Conservation (phyloP, 2,329 filamentous ascomycete genomes). For the Lasiodiplodia hormozganensis region DNA sequence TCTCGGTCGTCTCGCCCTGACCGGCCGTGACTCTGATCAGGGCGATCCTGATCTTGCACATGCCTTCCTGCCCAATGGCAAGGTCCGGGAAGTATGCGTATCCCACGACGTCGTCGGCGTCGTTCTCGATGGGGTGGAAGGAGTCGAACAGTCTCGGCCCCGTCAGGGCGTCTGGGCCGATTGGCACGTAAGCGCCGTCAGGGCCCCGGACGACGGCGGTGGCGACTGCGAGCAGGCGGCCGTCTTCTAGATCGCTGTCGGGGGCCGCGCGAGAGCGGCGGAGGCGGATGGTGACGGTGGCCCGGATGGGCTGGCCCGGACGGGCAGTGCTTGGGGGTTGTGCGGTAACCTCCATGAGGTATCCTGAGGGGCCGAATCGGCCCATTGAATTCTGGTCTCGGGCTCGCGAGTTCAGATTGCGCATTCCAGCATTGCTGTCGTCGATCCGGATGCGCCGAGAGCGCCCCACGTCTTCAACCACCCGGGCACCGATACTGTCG, state of each 20-base stretch:
- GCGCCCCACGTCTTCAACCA: constrained; percentile 32
- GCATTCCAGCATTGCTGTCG: constrained; percentile 26
- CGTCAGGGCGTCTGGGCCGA: constrained; percentile 17
- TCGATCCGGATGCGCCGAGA: constrained; percentile 26
- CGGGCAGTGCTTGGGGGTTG: constrained; percentile 45
- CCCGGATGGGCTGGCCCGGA: constrained; percentile 41
- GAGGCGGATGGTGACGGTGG: constrained; percentile 33
- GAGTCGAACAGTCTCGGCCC: constrained; percentile 37
- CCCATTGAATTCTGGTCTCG: constrained; percentile 24
- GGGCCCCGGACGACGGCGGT: constrained; percentile 14
- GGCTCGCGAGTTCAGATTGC: constrained; percentile 24
- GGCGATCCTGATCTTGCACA: constrained; percentile 47
- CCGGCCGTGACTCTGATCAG: constrained; percentile 38
- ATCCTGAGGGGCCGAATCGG: constrained; percentile 31
- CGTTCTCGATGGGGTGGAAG: constrained; percentile 44
- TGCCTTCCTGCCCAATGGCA: constrained; percentile 44
- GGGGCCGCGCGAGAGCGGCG: constrained; percentile 14
- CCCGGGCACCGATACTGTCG: constrained; percentile 38
- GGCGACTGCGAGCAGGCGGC: constrained; percentile 25
- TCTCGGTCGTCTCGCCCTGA: constrained; percentile 26
- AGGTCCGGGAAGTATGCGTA: constrained; percentile 48
- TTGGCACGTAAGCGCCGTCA: constrained; percentile 17
- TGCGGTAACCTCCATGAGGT: constrained; percentile 48
- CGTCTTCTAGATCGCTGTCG: constrained; percentile 19
- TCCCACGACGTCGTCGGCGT: constrained; percentile 42